phyloP scores from a whole-genome alignment of 1,139 yeast genomes.

The Debaryomycetaceae sp. region DNA sequence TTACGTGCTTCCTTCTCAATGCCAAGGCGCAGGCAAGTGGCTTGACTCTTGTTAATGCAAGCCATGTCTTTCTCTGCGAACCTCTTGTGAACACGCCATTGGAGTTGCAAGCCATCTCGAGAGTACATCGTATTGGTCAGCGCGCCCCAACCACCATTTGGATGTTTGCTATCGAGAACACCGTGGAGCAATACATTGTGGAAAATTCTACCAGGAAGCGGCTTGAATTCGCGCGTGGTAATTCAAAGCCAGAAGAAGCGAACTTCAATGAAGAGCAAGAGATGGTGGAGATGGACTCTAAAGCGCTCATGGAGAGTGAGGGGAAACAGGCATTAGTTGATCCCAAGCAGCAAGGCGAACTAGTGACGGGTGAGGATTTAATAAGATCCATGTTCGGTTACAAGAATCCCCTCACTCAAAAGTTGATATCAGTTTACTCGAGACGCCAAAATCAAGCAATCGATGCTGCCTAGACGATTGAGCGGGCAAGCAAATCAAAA shows the following conservation, averaged over 20 bases:
- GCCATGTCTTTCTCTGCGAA: constrained; percentile 82
- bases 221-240: constrained; percentile 21
- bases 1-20: constrained; percentile 78
- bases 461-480: background rate
- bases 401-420: no score
- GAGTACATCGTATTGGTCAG: constrained; percentile 92
- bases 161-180: constrained; percentile 75
- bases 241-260: constrained; percentile 1
- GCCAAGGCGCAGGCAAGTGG: constrained; percentile 88
- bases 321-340: no score
- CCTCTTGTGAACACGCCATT: constrained; percentile 83
- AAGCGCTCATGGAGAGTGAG: constrained; percentile 25
- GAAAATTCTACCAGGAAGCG: constrained; percentile 42
- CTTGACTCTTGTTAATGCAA: constrained; percentile 79
- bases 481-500: background rate
- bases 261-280: constrained; percentile 10
- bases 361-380: constrained; percentile 42
- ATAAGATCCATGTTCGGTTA: no score
- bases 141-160: constrained; percentile 70
- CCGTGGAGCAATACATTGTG: constrained; percentile 89
- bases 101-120: constrained; percentile 83
- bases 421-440: no score
- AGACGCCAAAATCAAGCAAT: no score
- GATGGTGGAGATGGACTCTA: constrained; percentile 23
- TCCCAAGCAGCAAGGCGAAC: no score